Percentiles rank a stretch among this genome's conserved stretches.
Conservation (phyloP, 2,329 filamentous ascomycete genomes). For the Colletotrichum navitas region DNA sequence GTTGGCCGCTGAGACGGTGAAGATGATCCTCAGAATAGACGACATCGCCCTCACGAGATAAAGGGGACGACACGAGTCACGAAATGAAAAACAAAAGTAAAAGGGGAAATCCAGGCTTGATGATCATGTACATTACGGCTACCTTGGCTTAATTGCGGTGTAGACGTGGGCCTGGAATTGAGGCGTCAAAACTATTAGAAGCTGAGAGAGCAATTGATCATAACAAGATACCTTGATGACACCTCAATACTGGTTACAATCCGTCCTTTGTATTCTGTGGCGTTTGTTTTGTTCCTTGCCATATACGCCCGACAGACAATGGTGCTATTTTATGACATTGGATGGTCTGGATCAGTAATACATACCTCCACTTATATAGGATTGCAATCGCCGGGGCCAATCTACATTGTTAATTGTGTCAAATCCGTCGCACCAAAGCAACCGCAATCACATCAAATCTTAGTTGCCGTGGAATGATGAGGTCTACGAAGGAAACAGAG, state of each 20-base stretch:
- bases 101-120: constrained; percentile 39
- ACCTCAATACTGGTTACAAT: constrained; percentile 3
- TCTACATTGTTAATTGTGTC: neutral
- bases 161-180: constrained; percentile 40
- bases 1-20: constrained; percentile 96
- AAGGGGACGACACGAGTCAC: constrained; percentile 35
- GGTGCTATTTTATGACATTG: neutral
- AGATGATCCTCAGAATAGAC: constrained; percentile 84
- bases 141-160: constrained; percentile 37
- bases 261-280: neutral
- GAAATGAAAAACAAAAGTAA: constrained; percentile 37
- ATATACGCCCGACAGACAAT: neutral
- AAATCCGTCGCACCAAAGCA: neutral
- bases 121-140: constrained; percentile 42
- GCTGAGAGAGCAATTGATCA: constrained; percentile 42
- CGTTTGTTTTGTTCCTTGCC: neutral
- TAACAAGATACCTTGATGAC: constrained; percentile 41
- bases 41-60: constrained; percentile 74
- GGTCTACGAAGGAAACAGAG: neutral
- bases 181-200: constrained; percentile 42
- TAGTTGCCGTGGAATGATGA: neutral
- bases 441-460: too few relatives aligned
- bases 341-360: neutral
- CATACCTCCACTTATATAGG: neutral
- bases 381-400: neutral